Evolutionary conservation across 2,329 filamentous ascomycete genomes (phyloP), one percentile per base, ranked within the genome.

Genomic region (Helotiales sp.): DNA sequence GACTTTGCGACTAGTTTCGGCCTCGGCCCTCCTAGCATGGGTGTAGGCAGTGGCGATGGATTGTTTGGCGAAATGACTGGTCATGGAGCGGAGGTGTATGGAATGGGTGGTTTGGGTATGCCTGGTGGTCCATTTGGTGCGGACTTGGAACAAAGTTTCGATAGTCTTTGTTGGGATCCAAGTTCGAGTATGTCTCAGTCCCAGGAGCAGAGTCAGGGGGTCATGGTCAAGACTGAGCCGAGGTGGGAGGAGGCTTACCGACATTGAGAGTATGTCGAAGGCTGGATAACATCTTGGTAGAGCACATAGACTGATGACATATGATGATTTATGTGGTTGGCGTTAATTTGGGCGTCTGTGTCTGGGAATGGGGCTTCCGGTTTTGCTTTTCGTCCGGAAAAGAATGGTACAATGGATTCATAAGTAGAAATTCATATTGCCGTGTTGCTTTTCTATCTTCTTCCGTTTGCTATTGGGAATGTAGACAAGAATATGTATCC

Each of bases 201-300:
- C 24, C 46, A 48, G 4, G 25, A 27, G 15, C 17, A 8, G 15
- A 19, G 29, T 19, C 19, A 46, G 5, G 33, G 29, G 19, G 31
- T 52, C 22, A 24, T 49, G 51, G 63, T 65, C 1, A 65, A 65
- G 57, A 65, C 36, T 15, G 63, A 65, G 54, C 48, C 51, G 30
- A 62, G 57, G 36, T 65, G 63, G 63, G 63, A 61, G 27, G 59
- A 58, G 15, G 59, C 36, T 12, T 61, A 62, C 57, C 48, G 54
- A 44, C 53, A 55, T 42, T 57, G 40, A 42, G 31, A 42, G 36
- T 25, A 12, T 27, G 8, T 22, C 6, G n/a, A 19, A 19, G n/a
- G 8, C n/a, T 9, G 7, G 17, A 40, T 22, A 10, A 19, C 5
- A 19, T 40, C 15, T 25, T 19, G 40, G n/a, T 5, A 12, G 22